Percentiles rank a stretch among this genome's conserved stretches.
Evolutionary conservation across 2,329 filamentous ascomycete genomes (phyloP).

Genomic region (Hypocrella siamensis): DNA sequence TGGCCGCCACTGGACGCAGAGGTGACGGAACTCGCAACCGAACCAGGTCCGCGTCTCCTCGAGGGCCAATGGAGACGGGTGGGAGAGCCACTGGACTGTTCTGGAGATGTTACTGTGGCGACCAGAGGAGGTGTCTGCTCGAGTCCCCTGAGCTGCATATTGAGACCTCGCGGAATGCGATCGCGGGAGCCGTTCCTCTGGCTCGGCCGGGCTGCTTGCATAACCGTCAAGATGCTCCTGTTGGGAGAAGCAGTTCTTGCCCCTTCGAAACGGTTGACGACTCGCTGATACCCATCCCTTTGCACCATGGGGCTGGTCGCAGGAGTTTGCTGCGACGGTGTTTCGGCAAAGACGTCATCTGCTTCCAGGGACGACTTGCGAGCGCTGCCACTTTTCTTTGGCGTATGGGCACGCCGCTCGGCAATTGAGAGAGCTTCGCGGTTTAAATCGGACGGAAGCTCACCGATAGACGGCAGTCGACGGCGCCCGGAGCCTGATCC

Average conservation of each 20-base stretch:
- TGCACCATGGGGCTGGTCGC: constrained; percentile 54
- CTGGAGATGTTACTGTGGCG: constrained; percentile 39
- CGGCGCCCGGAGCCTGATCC: constrained; percentile 44
- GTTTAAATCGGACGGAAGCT: constrained; percentile 24
- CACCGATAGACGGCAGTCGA: constrained; percentile 65
- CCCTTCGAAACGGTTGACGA: constrained; percentile 14
- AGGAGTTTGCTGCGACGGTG: constrained; percentile 44
- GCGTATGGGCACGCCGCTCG: constrained; percentile 9
- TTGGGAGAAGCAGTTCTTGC: constrained; percentile 45
- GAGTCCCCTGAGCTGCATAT: constrained; percentile 47
- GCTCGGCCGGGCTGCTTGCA: constrained; percentile 38
- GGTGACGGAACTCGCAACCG: constrained; percentile 40
- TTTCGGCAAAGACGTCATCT: constrained; percentile 23
- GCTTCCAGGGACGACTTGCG: constrained; percentile 24
- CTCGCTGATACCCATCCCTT: constrained; percentile 26
- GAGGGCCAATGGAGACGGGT: constrained; percentile 39
- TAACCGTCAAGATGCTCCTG: constrained; percentile 45
- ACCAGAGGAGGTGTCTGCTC: constrained; percentile 32
- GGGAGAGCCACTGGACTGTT: constrained; percentile 37
- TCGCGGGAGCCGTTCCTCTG: constrained; percentile 59
- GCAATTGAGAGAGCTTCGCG: constrained; percentile 12
- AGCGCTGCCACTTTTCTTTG: constrained; percentile 14
- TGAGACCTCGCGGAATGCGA: constrained; percentile 57
- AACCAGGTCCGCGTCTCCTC: constrained; percentile 36
- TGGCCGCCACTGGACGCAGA: constrained; percentile 36